Evolutionary conservation across 164 flowering plant genomes (phyloP).

Genomic region (Tetracentron sinense): DNA sequence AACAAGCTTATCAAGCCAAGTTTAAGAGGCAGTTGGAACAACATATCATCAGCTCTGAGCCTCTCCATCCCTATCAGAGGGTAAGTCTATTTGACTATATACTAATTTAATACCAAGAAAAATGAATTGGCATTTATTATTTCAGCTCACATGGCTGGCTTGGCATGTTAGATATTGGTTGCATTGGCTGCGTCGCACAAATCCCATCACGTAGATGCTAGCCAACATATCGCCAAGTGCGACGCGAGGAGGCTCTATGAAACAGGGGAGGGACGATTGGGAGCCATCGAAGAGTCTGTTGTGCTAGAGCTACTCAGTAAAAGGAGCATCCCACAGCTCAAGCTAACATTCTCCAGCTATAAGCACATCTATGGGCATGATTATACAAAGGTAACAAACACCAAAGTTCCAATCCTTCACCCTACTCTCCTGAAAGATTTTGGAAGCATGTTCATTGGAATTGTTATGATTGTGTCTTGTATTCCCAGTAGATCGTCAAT

Average conservation of each 20-base stretch:
- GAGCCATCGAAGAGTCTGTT: conserved; percentile 49
- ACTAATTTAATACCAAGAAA: background rate
- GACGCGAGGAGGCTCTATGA: conserved; percentile 66
- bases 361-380: conserved; percentile 69
- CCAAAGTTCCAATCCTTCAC: background rate
- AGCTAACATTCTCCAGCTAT: conserved; percentile 51
- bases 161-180: conserved; percentile 43
- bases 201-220: conserved; percentile 49
- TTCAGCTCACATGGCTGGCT: conserved; percentile 1
- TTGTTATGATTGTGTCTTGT: too few relatives aligned
- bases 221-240: conserved; percentile 63
- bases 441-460: too few relatives aligned
- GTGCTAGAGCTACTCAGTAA: conserved; percentile 67
- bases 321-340: conserved; percentile 70
- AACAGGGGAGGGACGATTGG: conserved; percentile 56
- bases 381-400: conserved; percentile 41
- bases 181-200: conserved; percentile 72
- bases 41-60: conserved; percentile 53
- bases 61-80: conserved; percentile 56
- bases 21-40: conserved; percentile 53
- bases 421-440: background rate
- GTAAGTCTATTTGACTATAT: conserved; percentile 20
- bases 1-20: conserved; percentile 49
- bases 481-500: too few relatives aligned
- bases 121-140: background rate